These are phyloP conservation scores for Ophiostoma novo-ulmi DNA, from an alignment of 2,329 filamentous ascomycete genomes.

Conservation along the genomic window DNA sequence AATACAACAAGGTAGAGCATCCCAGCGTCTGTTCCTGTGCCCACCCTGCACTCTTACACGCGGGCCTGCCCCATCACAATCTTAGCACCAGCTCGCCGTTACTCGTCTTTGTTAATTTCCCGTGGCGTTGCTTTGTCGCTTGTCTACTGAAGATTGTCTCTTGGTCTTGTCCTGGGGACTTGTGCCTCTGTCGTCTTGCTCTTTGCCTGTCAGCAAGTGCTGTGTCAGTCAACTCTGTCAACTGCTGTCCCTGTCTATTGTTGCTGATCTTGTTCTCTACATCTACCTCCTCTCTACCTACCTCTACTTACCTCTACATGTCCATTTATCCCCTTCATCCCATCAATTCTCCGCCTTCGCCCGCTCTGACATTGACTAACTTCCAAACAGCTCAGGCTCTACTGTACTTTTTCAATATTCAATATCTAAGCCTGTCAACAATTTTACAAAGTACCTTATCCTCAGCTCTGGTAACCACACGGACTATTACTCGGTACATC, in stretches of 20 bases:
- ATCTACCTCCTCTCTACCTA: neutral
- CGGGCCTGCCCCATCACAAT: conserved; percentile 11
- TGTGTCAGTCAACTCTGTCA: neutral
- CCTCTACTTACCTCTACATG: neutral
- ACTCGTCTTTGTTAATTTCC: conserved; percentile 13
- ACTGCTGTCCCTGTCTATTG: neutral
- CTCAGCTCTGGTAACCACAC: neutral
- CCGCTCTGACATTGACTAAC: neutral
- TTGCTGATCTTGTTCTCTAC: neutral
- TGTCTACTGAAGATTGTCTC: neutral
- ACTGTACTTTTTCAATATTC: neutral
- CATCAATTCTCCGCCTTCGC: conserved; percentile 3
- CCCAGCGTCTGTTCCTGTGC: neutral
- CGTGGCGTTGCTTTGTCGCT: neutral
- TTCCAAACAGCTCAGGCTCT: conserved; percentile 3
- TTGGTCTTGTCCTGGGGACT: neutral
- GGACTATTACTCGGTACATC: neutral
- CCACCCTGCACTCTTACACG: conserved; percentile 1
- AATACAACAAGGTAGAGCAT: neutral
- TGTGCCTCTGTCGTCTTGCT: neutral
- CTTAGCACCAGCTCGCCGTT: conserved; percentile 12
- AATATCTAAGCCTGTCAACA: neutral
- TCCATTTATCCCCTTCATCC: conserved; percentile 1
- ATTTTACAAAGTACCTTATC: neutral
- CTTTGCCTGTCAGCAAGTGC: neutral